Percentiles rank a stretch among this genome's conserved stretches.
phyloP scores from a whole-genome alignment of 1,139 yeast species.

The Magnusiomyces paraingens region DNA sequence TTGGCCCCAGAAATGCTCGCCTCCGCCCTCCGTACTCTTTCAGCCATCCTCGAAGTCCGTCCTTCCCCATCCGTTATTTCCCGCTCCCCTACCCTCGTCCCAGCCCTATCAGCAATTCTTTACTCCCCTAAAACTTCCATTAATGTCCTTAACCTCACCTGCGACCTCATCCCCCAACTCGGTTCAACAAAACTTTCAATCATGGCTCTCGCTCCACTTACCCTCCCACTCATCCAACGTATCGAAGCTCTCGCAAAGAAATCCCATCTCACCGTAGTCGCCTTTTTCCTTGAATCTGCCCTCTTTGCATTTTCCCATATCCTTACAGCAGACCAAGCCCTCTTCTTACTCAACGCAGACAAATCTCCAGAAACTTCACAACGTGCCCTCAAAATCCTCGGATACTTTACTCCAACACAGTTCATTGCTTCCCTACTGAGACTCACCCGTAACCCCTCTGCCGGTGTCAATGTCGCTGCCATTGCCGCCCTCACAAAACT shows the following conservation, averaged over 20 bases:
- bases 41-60: constrained; percentile 22
- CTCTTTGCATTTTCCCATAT: constrained; percentile 29
- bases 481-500: constrained; percentile 30
- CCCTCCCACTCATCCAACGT: constrained; percentile 20
- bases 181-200: constrained; percentile 19
- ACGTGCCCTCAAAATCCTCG: no score
- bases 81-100: constrained; percentile 23
- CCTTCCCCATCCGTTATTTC: constrained; percentile 22
- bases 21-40: constrained; percentile 25
- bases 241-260: constrained; percentile 16
- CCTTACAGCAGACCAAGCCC: constrained; percentile 19
- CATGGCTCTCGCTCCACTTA: constrained; percentile 15
- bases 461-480: constrained; percentile 30
- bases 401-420: not conserved
- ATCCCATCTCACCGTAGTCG: constrained; percentile 2
- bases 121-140: constrained; percentile 17
- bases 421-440: constrained; percentile 23
- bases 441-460: constrained; percentile 25
- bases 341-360: constrained; percentile 11
- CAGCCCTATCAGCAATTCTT: constrained; percentile 20
- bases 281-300: constrained; percentile 23
- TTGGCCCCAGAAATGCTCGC: constrained; percentile 21
- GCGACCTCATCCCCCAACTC: constrained; percentile 25
- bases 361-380: constrained; percentile 9
- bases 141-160: constrained; percentile 21